Base-by-base conservation (phyloP, 345 rosid genomes). In the Acer negundo region DNA sequence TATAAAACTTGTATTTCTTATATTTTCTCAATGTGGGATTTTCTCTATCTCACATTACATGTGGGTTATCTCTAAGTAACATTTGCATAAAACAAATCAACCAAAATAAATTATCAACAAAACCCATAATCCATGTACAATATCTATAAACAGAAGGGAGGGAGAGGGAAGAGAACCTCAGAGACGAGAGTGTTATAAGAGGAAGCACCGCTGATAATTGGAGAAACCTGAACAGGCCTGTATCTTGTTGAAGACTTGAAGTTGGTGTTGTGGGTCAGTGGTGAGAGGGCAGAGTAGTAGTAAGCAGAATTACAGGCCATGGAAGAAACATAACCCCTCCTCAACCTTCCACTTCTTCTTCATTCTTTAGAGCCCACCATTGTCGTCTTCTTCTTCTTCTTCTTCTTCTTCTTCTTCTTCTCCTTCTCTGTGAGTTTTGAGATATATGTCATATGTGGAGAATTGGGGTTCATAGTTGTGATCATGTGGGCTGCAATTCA, bases 231-330 rank as follows among this genome's bases (percentile, higher is more conserved):
- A 79, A 78, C n/a, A 73, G 81, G 82, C 19, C 31, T 59, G 62
- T 79, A 26, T 83, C 83, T 82, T 72, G 26, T 82, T 67, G 77
- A 81, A 53, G 76, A 7, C 67, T n/a, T 72, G 65, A 75, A 65
- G 58, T 70, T 63, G 16, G 61, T 42, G 51, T 3, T 74, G 55
- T 69, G 82, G 72, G 26, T 42, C 10, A 81, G 80, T 22, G 83
- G 80, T 22, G 83, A 81, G 10, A 85, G 78, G 61, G 86, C 81
- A 75, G 42, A 55, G 79, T 42, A 42, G 46, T 80, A 82, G 82
- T 74, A 74, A 82, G 89, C 82, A 72, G 72, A 86, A 85, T 78
- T 84, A 81, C 85, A 81, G 87, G 97, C 98, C 98, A 95, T 95
- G 94, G 84, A 72, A 87, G 76, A 79, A 72, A 82, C 91, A 85